Base-by-base conservation (phyloP, 331 rosid species). In the Prunus yedoensis region DNA sequence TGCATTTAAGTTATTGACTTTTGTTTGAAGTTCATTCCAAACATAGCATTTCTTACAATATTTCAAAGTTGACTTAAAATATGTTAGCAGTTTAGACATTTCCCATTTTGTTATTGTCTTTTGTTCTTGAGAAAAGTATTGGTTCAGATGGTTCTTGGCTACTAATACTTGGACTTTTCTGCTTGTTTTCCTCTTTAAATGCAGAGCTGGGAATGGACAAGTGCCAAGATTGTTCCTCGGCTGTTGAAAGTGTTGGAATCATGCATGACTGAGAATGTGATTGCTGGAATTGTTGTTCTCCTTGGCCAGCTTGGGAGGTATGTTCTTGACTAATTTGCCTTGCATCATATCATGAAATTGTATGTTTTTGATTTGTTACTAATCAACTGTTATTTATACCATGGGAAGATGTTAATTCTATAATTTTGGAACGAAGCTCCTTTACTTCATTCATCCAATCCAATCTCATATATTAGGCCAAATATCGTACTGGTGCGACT, bases 221-320 rank as follows among this genome's bases (percentile, higher is more conserved):
- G 67, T 66, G 64, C 25, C 25, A 77, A 81, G 65, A 64, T 94
- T 77, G 75, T 91, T 78, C 93, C 92, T 68, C 81, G 63, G 83
- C 83, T 94, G 66, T 79, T 87, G 79, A 80, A 79, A 68, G 70
- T 90, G 57, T 77, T 91, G 73, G 87, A 87, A 50, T 86, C 87
- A 4, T 81, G 90, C 73, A 78, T 20, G 23, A 79, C 68, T 72
- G 91, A 84, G 79, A 77, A 77, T 63, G 83, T 85, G 45, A 79
- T 65, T 69, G 74, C 85, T 57, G 86, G 86, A 56, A 65, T 91
- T 62, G 70, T 89, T 71, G 79, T 87, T 87, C 95, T 94, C 64
- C 93, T 94, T 43, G 95, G 92, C 78, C 96, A 89, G 79, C 93
- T 94, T 78, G 97, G 97, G 85, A 90, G 96, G 98, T 91, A 86